Evolutionary conservation across 805 yeast species (phyloP).

Genomic region (Nakazawaea ernobii): DNA sequence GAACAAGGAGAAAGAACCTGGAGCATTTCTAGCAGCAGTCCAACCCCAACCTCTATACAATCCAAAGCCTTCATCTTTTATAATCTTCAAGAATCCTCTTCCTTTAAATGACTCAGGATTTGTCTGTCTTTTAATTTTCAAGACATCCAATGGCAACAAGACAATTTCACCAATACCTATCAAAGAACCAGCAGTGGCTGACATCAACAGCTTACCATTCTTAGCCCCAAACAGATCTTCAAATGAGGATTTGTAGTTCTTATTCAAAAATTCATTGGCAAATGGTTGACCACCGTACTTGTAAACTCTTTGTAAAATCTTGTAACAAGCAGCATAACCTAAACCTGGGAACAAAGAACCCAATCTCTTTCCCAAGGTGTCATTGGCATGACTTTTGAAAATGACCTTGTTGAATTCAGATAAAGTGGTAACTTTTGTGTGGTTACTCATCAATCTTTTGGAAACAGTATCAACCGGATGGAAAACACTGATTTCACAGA

Average conservation of each 20-base stretch:
- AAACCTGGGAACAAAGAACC: conserved; percentile 93
- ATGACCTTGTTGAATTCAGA: conserved; percentile 78
- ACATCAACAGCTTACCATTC: conserved; percentile 94
- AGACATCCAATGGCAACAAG: conserved; percentile 88
- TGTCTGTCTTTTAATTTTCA: conserved; percentile 98
- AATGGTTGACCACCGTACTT: conserved; percentile 99
- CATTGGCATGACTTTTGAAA: conserved; percentile 74
- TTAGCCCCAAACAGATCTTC: conserved; percentile 82
- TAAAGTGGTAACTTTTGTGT: conserved; percentile 56
- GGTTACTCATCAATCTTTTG: conserved; percentile 87
- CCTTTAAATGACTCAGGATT: conserved; percentile 99
- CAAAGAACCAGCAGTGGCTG: conserved; percentile 96
- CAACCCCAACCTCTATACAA: conserved; percentile 99
- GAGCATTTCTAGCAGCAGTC: conserved; percentile 99
- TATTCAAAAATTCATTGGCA: conserved; percentile 86
- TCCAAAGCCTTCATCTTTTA: conserved; percentile 88
- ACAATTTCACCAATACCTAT: conserved; percentile 98
- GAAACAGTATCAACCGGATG: conserved; percentile 99
- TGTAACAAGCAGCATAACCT: conserved; percentile 97
- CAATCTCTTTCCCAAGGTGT: conserved; percentile 64
- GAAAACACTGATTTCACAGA: conserved; percentile 92
- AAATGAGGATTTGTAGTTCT: conserved; percentile 63
- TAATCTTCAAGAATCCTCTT: conserved; percentile 85
- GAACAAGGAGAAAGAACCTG: conserved; percentile 95
- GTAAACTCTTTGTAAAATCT: conserved; percentile 94